phyloP scores from a whole-genome alignment of 495 filamentous ascomycete species.

The Poronia punctata region DNA sequence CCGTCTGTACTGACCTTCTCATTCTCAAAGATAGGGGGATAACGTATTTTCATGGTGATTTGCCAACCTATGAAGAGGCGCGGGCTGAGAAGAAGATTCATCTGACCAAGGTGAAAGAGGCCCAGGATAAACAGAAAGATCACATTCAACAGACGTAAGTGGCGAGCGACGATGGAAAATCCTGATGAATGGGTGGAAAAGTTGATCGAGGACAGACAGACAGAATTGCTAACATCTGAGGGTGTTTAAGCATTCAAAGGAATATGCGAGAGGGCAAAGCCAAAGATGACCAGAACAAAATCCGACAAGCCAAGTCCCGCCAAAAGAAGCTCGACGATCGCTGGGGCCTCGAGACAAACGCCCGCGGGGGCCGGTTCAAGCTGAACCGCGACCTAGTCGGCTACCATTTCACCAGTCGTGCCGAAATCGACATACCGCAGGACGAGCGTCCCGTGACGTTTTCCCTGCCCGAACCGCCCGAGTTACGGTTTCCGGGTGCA shows the following conservation, averaged over 20 bases:
- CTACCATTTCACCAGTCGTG: slow-evolving; percentile 47
- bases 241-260: slow-evolving; percentile 47
- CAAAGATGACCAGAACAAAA: slow-evolving; percentile 69
- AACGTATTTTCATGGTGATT: slow-evolving; percentile 62
- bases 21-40: slow-evolving; percentile 62
- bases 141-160: slow-evolving; percentile 61
- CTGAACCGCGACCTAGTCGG: slow-evolving; percentile 65
- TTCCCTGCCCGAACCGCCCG: slow-evolving; percentile 50
- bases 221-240: no score
- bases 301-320: slow-evolving; percentile 67
- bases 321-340: slow-evolving; percentile 78
- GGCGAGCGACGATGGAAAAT: no score
- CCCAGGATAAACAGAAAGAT: slow-evolving; percentile 65
- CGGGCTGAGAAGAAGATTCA: slow-evolving; percentile 57
- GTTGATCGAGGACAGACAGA: no score
- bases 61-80: slow-evolving; percentile 59
- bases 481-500: slow-evolving; percentile 67
- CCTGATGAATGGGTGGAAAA: no score
- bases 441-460: slow-evolving; percentile 57
- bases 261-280: slow-evolving; percentile 62
- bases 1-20: slow-evolving; percentile 68
- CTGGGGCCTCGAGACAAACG: slow-evolving; percentile 63
- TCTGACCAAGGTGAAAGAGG: slow-evolving; percentile 68
- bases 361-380: slow-evolving; percentile 69
- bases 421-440: slow-evolving; percentile 60